A percentile compares a stretch with the other conserved stretches of the same genome.
Evolutionary conservation across 805 yeast species (phyloP).

Genomic region (Teunomyces stri): DNA sequence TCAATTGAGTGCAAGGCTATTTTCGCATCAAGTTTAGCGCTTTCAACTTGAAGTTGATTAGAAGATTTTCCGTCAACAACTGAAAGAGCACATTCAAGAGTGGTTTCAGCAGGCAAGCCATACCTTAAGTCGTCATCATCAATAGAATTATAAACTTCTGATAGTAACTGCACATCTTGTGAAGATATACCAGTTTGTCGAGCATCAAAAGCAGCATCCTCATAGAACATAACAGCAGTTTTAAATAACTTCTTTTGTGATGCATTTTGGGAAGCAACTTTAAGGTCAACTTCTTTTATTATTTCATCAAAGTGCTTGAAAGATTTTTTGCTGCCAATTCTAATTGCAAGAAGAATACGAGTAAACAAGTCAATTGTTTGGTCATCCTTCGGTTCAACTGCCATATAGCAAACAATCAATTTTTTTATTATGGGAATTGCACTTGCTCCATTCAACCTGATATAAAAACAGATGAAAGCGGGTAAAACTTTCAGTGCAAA

Average conservation of each 20-base stretch:
- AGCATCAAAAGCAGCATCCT: constrained; percentile 29
- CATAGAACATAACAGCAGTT: constrained; percentile 48
- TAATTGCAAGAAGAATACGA: constrained; percentile 27
- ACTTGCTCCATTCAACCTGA: constrained; percentile 13
- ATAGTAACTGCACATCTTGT: constrained; percentile 9
- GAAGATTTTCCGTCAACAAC: constrained; percentile 33
- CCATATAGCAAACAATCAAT: constrained; percentile 12
- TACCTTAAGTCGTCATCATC: constrained; percentile 61
- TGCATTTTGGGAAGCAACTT: constrained; percentile 29
- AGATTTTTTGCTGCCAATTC: constrained; percentile 39
- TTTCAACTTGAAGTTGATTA: constrained; percentile 49
- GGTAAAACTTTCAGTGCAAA: constrained; percentile 28
- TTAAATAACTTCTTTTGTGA: constrained; percentile 30
- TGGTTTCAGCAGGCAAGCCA: constrained; percentile 62
- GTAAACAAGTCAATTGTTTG: constrained; percentile 17
- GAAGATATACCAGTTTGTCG: constrained; percentile 8
- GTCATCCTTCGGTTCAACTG: constrained; percentile 4
- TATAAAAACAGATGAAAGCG: constrained; percentile 22
- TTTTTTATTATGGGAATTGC: constrained; percentile 7
- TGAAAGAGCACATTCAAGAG: constrained; percentile 50
- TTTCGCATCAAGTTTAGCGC: constrained; percentile 54
- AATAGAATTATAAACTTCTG: constrained; percentile 48
- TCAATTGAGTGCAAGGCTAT: constrained; percentile 10
- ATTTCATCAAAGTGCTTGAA: constrained; percentile 24
- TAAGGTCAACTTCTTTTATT: constrained; percentile 28